A percentile compares a stretch with the other conserved stretches of the same genome.
These are phyloP conservation scores for Russula dissimulans DNA, from an alignment of 768 basidiomycete genomes.

Conservation along the genomic window DNA sequence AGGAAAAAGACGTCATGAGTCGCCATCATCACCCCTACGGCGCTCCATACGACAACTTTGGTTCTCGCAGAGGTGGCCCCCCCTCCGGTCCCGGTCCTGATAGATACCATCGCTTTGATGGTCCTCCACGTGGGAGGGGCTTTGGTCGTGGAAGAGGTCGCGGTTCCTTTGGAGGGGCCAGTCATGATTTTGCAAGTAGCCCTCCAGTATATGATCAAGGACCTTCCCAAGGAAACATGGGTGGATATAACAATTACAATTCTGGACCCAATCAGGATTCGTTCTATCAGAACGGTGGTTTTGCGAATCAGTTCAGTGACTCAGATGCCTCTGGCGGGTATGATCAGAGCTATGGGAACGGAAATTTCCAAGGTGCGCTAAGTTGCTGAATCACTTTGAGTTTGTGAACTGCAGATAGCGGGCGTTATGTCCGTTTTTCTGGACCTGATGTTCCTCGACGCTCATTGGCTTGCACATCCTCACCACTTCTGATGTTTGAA, in stretches of 20 bases:
- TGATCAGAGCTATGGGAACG: conserved; percentile 45
- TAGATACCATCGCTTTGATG: conserved; percentile 33
- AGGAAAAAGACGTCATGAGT: conserved; percentile 44
- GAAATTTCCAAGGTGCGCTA: conserved; percentile 80
- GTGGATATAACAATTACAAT: conserved; percentile 58
- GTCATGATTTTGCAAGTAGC: conserved; percentile 40
- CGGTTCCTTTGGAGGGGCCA: conserved; percentile 42
- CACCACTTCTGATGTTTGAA: conserved; percentile 8
- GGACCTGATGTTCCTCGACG: conserved; percentile 6
- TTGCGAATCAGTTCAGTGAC: conserved; percentile 44
- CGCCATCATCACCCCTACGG: conserved; percentile 79
- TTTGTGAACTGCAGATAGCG: conserved; percentile 14
- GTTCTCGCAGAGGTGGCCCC: conserved; percentile 20
- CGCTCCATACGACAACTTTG: conserved; percentile 23
- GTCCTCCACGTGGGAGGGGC: conserved; percentile 48
- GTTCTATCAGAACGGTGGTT: conserved; percentile 64
- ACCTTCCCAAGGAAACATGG: conserved; percentile 51
- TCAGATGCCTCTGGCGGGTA: conserved; percentile 39
- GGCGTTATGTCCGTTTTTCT: conserved; percentile 3
- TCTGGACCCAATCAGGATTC: conserved; percentile 43
- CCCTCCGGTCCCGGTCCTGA: conserved; percentile 21
- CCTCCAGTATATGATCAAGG: conserved; percentile 56
- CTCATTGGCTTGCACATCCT: conserved; percentile 4
- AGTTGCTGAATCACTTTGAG: conserved; percentile 27
- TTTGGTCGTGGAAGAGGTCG: conserved; percentile 68